Evolutionary conservation across 495 filamentous ascomycete species (phyloP).

Genomic region (Penicillium paradoxum): DNA sequence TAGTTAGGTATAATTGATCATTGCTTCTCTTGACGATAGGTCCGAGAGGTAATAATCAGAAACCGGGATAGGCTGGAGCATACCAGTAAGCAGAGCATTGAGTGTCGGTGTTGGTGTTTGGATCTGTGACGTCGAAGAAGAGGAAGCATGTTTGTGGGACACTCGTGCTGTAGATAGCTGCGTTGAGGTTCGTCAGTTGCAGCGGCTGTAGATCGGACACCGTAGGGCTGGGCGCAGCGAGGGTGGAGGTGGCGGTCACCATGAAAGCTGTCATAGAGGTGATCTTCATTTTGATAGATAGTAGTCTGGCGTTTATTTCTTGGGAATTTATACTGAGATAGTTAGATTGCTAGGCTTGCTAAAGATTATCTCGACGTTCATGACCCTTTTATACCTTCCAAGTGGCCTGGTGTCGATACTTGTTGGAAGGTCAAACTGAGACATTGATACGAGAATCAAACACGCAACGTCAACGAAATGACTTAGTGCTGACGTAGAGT

Average conservation of each 20-base stretch:
- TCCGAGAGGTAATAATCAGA: too few species aligned
- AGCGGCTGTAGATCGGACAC: conserved; percentile 10
- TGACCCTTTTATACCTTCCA: not conserved
- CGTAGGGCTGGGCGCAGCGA: conserved; percentile 8
- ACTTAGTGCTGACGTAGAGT: conserved; percentile 3
- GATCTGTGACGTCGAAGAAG: conserved; percentile 15
- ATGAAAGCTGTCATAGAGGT: conserved; percentile 8
- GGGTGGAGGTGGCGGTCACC: conserved; percentile 7
- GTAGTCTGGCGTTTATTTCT: not conserved
- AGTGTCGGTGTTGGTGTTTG: conserved; percentile 10
- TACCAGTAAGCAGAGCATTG: conserved; percentile 15
- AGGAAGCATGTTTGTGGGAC: conserved; percentile 5
- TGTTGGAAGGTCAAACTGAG: not conserved
- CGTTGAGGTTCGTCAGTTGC: conserved; percentile 5
- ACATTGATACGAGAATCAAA: not conserved
- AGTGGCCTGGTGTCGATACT: not conserved
- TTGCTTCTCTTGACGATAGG: too few species aligned
- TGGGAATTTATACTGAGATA: not conserved
- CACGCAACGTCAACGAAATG: not conserved
- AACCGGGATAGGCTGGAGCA: not conserved
- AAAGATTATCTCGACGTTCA: not conserved
- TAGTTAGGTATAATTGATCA: too few species aligned
- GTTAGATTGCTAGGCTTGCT: not conserved
- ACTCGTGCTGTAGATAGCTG: conserved; percentile 3
- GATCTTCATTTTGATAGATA: conserved; percentile 15